Conservation (phyloP, 2,329 filamentous ascomycete species). For the Pochonia chlamydosporia region DNA sequence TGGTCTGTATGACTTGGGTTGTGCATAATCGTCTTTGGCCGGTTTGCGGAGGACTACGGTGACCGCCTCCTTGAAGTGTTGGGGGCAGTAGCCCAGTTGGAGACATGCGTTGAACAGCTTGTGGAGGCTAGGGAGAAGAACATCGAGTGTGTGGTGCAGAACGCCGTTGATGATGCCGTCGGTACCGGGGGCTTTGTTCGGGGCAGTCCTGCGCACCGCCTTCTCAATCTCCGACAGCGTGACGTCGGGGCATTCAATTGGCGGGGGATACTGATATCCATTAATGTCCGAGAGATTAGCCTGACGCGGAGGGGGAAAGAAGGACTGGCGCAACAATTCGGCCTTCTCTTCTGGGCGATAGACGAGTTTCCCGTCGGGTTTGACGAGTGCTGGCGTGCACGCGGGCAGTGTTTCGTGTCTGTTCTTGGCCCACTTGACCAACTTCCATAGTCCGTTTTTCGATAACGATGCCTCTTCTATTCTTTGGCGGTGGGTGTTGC, state of each 20-base stretch:
- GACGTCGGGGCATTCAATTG: constrained; percentile 4
- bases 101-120: constrained; percentile 13
- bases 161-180: constrained; percentile 15
- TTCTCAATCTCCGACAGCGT: constrained; percentile 1
- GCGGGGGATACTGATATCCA: constrained; percentile 2
- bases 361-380: constrained; percentile 2
- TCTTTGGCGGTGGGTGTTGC: constrained; percentile 10
- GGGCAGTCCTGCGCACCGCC: constrained; percentile 12
- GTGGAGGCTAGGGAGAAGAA: constrained; percentile 10
- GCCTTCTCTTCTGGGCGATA: constrained; percentile 3
- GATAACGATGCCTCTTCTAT: constrained; percentile 1
- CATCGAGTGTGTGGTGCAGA: constrained; percentile 12
- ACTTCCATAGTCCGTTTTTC: not conserved
- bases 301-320: constrained; percentile 3
- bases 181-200: constrained; percentile 13
- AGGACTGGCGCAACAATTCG: not conserved
- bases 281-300: constrained; percentile 7
- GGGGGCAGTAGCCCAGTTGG: constrained; percentile 11
- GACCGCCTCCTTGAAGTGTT: constrained; percentile 11
- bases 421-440: no score
- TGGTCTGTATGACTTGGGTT: constrained; percentile 14
- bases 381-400: no score
- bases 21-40: constrained; percentile 14
- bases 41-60: constrained; percentile 13
- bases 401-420: no score